Conservation (phyloP, 176 grass and related monocot genomes). For the Oryza nivara region DNA sequence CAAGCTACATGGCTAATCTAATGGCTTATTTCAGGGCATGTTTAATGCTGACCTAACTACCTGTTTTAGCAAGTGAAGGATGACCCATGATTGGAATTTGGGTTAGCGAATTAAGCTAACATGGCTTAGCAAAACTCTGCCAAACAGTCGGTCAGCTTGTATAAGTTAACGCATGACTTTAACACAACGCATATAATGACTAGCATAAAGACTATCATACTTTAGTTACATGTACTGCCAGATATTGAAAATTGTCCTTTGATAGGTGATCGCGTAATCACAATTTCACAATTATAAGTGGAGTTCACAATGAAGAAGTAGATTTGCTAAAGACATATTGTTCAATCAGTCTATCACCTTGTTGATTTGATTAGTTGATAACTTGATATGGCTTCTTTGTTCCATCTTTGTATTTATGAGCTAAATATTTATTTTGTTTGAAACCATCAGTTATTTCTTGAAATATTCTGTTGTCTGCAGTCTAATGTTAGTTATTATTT, state of each 20-base stretch:
- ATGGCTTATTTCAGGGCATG: background rate
- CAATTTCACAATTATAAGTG: background rate
- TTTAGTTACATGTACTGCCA: background rate
- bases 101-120: background rate
- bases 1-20: background rate
- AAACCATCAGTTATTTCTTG: slow-evolving; percentile 13
- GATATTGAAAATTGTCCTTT: background rate
- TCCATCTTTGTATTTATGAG: slow-evolving; percentile 22
- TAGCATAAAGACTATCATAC: background rate
- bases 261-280: background rate
- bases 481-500: background rate
- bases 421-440: background rate
- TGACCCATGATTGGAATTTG: background rate
- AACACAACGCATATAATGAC: background rate
- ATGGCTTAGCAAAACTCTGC: background rate
- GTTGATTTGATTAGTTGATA: slow-evolving; percentile 28
- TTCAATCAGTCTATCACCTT: background rate
- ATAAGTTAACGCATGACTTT: background rate
- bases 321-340: background rate
- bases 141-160: background rate
- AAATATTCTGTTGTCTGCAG: background rate
- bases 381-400: background rate
- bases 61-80: background rate
- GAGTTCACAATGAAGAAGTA: slow-evolving; percentile 14
- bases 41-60: background rate